Base-by-base conservation (phyloP, 2,329 filamentous ascomycete species). In the Claviceps citrina region DNA sequence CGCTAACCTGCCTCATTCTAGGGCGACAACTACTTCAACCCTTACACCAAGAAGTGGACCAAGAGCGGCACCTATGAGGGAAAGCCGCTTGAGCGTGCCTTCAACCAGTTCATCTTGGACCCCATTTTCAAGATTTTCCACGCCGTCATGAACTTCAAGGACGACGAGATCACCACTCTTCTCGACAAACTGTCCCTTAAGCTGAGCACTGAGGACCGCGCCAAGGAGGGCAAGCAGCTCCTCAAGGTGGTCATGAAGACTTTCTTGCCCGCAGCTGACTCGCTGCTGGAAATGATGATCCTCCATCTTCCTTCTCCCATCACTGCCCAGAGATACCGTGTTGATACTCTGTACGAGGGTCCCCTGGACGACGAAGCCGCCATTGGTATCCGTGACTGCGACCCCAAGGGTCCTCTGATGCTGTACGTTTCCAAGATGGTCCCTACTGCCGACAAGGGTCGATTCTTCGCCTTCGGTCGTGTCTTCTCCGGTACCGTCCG, bases 401-500 rank as follows among this genome's bases (percentile, higher is more conserved):
- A 98, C 67, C 76, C 89, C 68, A 93, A 94, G 75, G 91, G 77
- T 65, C 84, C 89, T 59, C 91, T 98, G 68, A 98, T 98, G 91
- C 76, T 96, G 55, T 98, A 98, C 83, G 87, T 98, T 66, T 98
- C 91, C 67, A 98, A 98, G 85, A 98, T 98, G 91, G 91, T 98
- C 61, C 91, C 91, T 59, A 98, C 91, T 55, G 93, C 86, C 58
- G 91, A 98, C 64, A 96, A 95, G 82, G 91, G 91, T 69, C 89
- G 91, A 71, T 98, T 98, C 85, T 98, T 95, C 73, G 91, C 91
- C 66, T 98, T 98, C 73, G 91, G 91, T 71, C 91, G 91, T 93
- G 91, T 98, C 71, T 98, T 96, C 78, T 74, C 91, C 56, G 91
- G 91, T 83, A 96, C 87, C 63, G 91, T 95, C 73, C 76, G 76